Conservation (phyloP, 768 basidiomycete species). For the Baorangia bicolor region DNA sequence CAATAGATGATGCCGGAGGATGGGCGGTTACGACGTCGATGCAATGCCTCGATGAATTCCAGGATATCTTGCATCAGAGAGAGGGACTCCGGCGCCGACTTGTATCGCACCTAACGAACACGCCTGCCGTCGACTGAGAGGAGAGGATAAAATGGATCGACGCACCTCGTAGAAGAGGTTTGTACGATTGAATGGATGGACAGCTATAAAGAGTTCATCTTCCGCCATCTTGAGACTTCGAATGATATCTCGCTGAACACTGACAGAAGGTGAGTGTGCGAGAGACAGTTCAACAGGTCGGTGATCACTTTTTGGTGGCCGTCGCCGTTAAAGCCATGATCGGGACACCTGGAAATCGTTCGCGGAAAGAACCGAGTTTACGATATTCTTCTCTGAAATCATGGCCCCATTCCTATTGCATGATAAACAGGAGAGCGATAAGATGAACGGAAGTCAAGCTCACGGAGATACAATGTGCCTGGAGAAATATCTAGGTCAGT, state of each 20-base stretch:
- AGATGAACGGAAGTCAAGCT: slow-evolving; percentile 10
- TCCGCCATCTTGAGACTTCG: slow-evolving; percentile 58
- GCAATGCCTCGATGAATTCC: slow-evolving; percentile 63
- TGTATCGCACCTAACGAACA: slow-evolving; percentile 56
- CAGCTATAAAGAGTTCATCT: slow-evolving; percentile 55
- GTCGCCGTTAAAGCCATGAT: slow-evolving; percentile 89
- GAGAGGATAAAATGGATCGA: not conserved
- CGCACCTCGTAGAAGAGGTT: slow-evolving; percentile 82
- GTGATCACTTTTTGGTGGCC: slow-evolving; percentile 60
- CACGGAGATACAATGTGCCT: slow-evolving; percentile 87
- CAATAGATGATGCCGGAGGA: slow-evolving; percentile 81
- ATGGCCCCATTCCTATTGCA: slow-evolving; percentile 78
- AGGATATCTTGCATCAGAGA: slow-evolving; percentile 63
- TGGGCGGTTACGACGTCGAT: slow-evolving; percentile 54
- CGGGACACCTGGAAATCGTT: slow-evolving; percentile 64
- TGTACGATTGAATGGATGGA: slow-evolving; percentile 78
- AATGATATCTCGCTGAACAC: slow-evolving; percentile 76
- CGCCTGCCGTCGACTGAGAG: not conserved
- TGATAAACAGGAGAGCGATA: not conserved
- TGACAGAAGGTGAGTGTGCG: slow-evolving; percentile 28
- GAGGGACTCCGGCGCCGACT: slow-evolving; percentile 47
- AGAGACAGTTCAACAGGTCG: not conserved
- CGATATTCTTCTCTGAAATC: slow-evolving; percentile 78
- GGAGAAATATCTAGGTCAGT: not conserved
- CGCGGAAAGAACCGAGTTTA: slow-evolving; percentile 66